Percentiles rank a stretch among this genome's conserved stretches.
Evolutionary conservation across 176 grass and related monocot species (phyloP).

Genomic region (Melocanna baccifera): DNA sequence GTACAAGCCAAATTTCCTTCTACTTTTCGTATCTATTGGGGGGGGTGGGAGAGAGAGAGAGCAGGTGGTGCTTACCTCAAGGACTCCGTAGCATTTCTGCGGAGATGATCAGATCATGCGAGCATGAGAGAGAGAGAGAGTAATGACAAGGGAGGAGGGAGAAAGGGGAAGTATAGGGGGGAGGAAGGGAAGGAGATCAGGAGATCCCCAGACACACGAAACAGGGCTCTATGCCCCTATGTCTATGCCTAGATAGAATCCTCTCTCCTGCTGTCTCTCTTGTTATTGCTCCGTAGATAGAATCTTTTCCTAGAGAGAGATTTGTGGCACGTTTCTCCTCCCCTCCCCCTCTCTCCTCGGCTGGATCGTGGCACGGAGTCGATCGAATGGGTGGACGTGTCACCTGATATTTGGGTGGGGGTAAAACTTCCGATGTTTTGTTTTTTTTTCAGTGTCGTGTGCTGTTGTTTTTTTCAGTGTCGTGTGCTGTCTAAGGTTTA

Average conservation of each 20-base stretch:
- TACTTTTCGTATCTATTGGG: not conserved
- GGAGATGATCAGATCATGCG: not conserved
- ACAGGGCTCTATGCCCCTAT: not conserved
- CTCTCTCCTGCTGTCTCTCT: not conserved
- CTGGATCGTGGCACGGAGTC: not conserved
- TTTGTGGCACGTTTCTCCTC: conserved; percentile 12
- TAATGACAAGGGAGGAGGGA: too few relatives aligned
- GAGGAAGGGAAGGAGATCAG: conserved; percentile 13
- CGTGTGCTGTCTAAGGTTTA: too few relatives aligned
- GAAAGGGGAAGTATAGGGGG: not conserved
- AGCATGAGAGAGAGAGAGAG: not conserved
- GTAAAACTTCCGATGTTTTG: too few relatives aligned
- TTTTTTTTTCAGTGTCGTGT: too few relatives aligned
- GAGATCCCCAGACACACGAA: conserved; percentile 56
- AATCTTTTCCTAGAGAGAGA: conserved; percentile 34
- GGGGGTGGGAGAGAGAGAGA: not conserved
- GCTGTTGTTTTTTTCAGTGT: too few relatives aligned
- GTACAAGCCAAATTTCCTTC: not conserved
- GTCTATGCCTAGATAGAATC: not conserved
- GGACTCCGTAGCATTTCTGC: not conserved
- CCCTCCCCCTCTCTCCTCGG: not conserved
- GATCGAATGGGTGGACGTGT: not conserved
- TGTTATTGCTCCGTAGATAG: conserved; percentile 5
- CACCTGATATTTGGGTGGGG: not conserved
- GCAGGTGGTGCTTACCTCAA: conserved; percentile 6